phyloP scores from a whole-genome alignment of 2,329 filamentous ascomycete genomes.

The Pseudogymnoascus sp. region DNA sequence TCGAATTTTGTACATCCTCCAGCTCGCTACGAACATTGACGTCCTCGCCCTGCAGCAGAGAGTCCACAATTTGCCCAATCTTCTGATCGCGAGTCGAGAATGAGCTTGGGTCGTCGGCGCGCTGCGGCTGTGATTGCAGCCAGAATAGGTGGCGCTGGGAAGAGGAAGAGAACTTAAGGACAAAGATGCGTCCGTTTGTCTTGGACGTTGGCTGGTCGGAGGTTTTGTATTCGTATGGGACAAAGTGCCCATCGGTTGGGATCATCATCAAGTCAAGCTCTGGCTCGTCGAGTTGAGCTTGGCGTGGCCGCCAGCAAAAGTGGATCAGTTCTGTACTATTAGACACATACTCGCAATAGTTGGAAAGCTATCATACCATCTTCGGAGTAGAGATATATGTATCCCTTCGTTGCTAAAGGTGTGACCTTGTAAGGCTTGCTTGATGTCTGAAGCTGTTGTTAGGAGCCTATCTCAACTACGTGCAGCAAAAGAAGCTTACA shows the following conservation, averaged over 20 bases:
- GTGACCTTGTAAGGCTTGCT: conserved; percentile 63
- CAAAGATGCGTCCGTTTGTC: conserved; percentile 83
- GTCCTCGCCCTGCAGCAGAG: conserved; percentile 79
- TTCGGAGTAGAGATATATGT: conserved; percentile 86
- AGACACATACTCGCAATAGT: conserved; percentile 10
- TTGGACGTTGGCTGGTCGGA: conserved; percentile 52
- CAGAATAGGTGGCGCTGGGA: conserved; percentile 91
- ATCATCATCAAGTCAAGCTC: conserved; percentile 92
- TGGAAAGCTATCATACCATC: conserved; percentile 54
- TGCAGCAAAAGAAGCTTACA: conserved; percentile 45
- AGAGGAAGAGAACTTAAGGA: conserved; percentile 87
- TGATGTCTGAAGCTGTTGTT: conserved; percentile 36
- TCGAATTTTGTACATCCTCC: conserved; percentile 49
- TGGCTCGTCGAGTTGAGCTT: conserved; percentile 60
- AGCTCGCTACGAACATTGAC: conserved; percentile 72
- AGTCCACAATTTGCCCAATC: conserved; percentile 80
- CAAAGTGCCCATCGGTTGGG: conserved; percentile 78
- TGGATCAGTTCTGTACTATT: conserved; percentile 66
- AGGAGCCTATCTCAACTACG: background rate
- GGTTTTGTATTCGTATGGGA: conserved; percentile 69
- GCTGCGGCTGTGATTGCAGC: conserved; percentile 86
- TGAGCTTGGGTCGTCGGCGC: conserved; percentile 61
- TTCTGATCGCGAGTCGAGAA: conserved; percentile 81
- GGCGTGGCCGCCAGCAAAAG: conserved; percentile 92
- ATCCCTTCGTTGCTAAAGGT: conserved; percentile 66